Conservation (phyloP, 768 basidiomycete genomes). For the Mrakia frigida region DNA sequence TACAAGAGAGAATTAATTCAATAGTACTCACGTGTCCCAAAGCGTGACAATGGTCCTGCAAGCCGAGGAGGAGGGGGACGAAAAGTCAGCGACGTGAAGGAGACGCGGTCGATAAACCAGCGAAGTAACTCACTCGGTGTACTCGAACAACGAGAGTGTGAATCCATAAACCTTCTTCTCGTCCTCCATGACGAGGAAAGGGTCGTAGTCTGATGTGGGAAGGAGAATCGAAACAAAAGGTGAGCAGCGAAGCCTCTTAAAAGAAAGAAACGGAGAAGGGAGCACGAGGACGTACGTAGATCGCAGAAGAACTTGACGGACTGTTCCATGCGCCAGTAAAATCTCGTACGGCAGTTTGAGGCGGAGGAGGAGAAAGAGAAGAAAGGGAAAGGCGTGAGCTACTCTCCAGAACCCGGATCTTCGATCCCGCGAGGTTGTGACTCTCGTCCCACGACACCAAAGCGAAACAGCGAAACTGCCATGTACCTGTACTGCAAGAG, state of each 20-base stretch:
- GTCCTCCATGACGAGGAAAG: constrained; percentile 73
- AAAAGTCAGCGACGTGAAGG: no score
- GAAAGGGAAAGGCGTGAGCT: no score
- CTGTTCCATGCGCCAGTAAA: constrained; percentile 30
- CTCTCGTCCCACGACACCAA: no score
- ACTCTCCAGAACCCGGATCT: no score
- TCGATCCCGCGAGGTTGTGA: no score
- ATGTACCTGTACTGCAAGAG: constrained; percentile 28
- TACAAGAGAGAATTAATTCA: no score
- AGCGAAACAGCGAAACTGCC: no score
- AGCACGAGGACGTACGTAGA: neutral
- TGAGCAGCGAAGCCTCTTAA: neutral
- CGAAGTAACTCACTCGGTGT: constrained; percentile 44
- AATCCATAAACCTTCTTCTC: constrained; percentile 78
- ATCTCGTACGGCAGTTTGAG: no score
- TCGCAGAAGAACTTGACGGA: constrained; percentile 21
- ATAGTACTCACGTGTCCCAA: constrained; percentile 54
- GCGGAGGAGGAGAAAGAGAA: no score
- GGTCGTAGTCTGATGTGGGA: constrained; percentile 60
- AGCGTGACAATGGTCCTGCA: constrained; percentile 65
- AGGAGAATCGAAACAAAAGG: neutral
- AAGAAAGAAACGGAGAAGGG: neutral
- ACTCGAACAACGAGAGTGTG: constrained; percentile 67
- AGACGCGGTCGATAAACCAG: no score
- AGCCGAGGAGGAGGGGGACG: no score